Evolutionary conservation across 495 filamentous ascomycete species (phyloP), one percentile per base, ranked within the genome.

Genomic region (Parachaetomium inaequale): DNA sequence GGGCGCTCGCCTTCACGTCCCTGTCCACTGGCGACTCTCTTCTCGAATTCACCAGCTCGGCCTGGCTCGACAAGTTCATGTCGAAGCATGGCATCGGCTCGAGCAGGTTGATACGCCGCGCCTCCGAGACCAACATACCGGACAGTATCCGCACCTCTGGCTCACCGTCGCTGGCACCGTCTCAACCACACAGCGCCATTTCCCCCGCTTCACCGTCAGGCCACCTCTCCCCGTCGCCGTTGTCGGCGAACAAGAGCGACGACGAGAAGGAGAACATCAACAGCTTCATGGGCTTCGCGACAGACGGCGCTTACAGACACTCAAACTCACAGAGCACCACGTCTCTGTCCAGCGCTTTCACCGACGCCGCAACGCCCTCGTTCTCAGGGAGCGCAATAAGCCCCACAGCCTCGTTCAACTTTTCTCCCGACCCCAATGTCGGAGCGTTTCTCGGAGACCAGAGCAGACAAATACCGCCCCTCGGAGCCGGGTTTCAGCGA

Each of bases 21-120:
- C 85, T 87, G 31, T 87, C 88, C 65, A 81, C 85, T 21, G 59
- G 53, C 12, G 94, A 96, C 61, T 87, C 84, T 63, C 88, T 92
- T 57, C 79, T 87, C 55, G 91, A 93, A 72, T 81, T 87, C 36
- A 86, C 88, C 66, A 92, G 82, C 60, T 75, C 86, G 7, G 84
- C 81, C 62, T 97, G 93, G 92, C 81, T 99, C 55, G 93, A 96
- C 72, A 96, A 95, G 71, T 98, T 99, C 80, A 96, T 97, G 79
- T 85, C 89, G 63, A 97, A 93, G 74, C 91, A 98, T 74, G 87
- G 88, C 58, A 81, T 95, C 28, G 78, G 84, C 25, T 81, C 86
- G 0, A 83, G 82, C 64, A 84, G 74, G 50, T 66, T 88, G 50
- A 80, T 83, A 62, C 83, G 86, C 38, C 88, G 90, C 70, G 83